Evolutionary conservation across 306 rosid species (phyloP), one percentile per base, ranked within the genome.

Genomic region (Echinosophora koreensis): DNA sequence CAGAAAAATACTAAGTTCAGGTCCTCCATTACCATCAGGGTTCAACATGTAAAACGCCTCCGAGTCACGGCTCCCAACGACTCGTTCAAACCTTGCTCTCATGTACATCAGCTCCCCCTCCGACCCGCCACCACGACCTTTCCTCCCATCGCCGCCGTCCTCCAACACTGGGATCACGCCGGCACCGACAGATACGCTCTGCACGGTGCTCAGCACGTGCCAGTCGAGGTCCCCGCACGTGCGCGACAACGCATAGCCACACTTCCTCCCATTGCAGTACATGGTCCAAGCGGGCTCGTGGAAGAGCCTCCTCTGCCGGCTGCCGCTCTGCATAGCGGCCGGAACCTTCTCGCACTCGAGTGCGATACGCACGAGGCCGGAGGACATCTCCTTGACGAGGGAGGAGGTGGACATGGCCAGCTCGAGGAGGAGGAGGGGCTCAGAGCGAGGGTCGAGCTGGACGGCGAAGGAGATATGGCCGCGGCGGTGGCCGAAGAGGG

Each of bases 31-130:
- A 18, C 95, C 97, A 47, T 94, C 98, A 1, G 98, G 98, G 51
- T 94, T 94, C 89, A 92, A 67, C 98, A 94, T 94, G 63, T 92
- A 94, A 75, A 94, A 92, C 14, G 98, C 98, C 77, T 94, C 97
- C 81, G 97, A 92, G 90, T 94, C 97, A 69, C 95, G 94, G 80
- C 97, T 92, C 8, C 97, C 98, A 13, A 94, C 97, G 10, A 94
- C 98, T 82, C 98, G 89, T 57, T 94, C 98, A 69, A 94, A 94
- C 81, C 85, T 76, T 0, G 98, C 97, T 54, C 98, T 90, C 98
- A 94, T 94, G 10, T 94, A 94, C 77, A 94, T 87, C 92, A 92
- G 82, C 90, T 92, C 98, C 0, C 97, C 98, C 65, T 88, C 91
- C 4, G 92, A 68, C 54, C 72, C 81, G 0, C 78, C 59, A 11